These are phyloP conservation scores for Vaccinium vitisidaea DNA, from an alignment of 148 eudicot genomes.

Conservation along the genomic window DNA sequence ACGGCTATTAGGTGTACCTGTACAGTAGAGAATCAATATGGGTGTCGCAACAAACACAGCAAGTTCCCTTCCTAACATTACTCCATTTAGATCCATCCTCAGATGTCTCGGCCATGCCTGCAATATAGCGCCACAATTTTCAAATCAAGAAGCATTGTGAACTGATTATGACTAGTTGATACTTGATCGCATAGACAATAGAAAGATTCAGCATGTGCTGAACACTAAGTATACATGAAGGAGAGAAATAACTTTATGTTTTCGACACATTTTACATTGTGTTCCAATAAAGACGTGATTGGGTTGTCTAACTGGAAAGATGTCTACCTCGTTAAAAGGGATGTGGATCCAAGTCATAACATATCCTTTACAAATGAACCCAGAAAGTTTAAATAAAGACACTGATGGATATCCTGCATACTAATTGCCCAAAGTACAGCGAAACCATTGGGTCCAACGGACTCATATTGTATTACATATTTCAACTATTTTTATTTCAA, in stretches of 20 bases:
- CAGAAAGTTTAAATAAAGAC: background rate
- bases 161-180: background rate
- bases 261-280: background rate
- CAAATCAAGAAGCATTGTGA: background rate
- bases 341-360: background rate
- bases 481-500: too few relatives aligned
- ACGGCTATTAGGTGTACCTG: slow-evolving; percentile 49
- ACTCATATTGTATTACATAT: too few relatives aligned
- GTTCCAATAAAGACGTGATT: background rate
- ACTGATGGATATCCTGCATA: background rate
- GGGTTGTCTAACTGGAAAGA: background rate
- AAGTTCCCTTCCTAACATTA: slow-evolving; percentile 82
- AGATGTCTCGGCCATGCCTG: slow-evolving; percentile 69
- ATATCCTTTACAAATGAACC: background rate
- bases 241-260: background rate
- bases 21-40: slow-evolving; percentile 94
- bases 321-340: background rate
- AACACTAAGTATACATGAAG: background rate
- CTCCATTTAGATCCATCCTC: slow-evolving; percentile 96
- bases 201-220: background rate
- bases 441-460: background rate
- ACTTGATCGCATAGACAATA: background rate
- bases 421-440: background rate
- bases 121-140: slow-evolving; percentile 6
- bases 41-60: slow-evolving; percentile 94